Conservation (phyloP, 768 basidiomycete species). For the Suillus plorans region DNA sequence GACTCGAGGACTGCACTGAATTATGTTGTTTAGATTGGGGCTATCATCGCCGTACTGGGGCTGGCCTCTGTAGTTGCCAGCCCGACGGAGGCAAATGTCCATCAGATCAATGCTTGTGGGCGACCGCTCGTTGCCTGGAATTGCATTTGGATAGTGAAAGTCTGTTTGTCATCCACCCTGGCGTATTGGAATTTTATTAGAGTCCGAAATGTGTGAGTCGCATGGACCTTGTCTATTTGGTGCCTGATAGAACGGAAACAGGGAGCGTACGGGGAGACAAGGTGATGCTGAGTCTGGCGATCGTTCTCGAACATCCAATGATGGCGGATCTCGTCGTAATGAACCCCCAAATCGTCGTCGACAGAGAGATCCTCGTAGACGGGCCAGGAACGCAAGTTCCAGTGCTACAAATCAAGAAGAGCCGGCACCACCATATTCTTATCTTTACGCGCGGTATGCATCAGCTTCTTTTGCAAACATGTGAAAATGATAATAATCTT, state of each 20-base stretch:
- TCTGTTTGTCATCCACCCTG: slow-evolving; percentile 46
- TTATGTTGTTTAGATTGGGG: slow-evolving; percentile 41
- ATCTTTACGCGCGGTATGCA: slow-evolving; percentile 29
- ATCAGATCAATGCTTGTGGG: slow-evolving; percentile 64
- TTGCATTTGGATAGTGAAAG: slow-evolving; percentile 59
- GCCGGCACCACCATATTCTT: slow-evolving; percentile 23
- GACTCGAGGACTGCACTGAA: slow-evolving; percentile 6
- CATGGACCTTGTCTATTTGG: not conserved
- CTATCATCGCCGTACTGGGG: slow-evolving; percentile 50
- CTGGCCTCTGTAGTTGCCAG: slow-evolving; percentile 48
- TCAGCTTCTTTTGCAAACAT: not conserved
- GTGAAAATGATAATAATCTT: not conserved
- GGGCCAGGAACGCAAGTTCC: slow-evolving; percentile 17
- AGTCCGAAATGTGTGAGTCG: slow-evolving; percentile 33
- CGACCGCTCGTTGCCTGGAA: slow-evolving; percentile 70
- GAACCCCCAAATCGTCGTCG: slow-evolving; percentile 17
- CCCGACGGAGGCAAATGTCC: slow-evolving; percentile 36
- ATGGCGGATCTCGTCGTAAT: slow-evolving; percentile 9
- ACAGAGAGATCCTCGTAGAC: slow-evolving; percentile 13
- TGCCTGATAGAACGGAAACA: slow-evolving; percentile 16
- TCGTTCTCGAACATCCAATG: slow-evolving; percentile 22
- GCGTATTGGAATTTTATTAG: slow-evolving; percentile 56
- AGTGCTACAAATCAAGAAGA: slow-evolving; percentile 23
- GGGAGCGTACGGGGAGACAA: slow-evolving; percentile 22
- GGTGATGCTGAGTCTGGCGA: slow-evolving; percentile 26